Evolutionary conservation across 345 rosid species (phyloP).

Genomic region (Salix purpurea): DNA sequence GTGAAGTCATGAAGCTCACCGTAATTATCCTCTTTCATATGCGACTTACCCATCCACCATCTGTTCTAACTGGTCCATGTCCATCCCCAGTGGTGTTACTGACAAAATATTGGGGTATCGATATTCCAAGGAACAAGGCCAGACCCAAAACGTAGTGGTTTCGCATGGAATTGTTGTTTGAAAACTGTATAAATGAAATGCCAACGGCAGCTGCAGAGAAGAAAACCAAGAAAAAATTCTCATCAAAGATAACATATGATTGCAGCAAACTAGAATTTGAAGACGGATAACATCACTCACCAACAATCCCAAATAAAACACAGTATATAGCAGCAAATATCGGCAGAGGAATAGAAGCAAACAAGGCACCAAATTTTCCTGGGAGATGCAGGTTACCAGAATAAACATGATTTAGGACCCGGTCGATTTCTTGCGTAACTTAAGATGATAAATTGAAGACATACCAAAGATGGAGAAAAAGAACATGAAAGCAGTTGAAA

Average conservation of each 20-base stretch:
- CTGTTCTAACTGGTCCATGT: slow-evolving; percentile 73
- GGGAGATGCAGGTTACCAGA: slow-evolving; percentile 9
- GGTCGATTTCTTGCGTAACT: neutral
- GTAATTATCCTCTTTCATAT: neutral
- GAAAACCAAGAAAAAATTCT: neutral
- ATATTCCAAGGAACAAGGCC: slow-evolving; percentile 77
- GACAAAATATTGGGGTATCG: slow-evolving; percentile 74
- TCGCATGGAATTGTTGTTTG: slow-evolving; percentile 80
- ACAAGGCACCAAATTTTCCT: slow-evolving; percentile 97
- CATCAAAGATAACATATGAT: neutral
- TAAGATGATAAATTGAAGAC: slow-evolving; percentile 13
- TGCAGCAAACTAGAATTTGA: neutral
- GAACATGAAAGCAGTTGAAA: slow-evolving; percentile 92
- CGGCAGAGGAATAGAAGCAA: slow-evolving; percentile 93
- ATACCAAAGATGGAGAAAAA: slow-evolving; percentile 95
- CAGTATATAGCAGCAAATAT: slow-evolving; percentile 92
- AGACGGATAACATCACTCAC: slow-evolving; percentile 39
- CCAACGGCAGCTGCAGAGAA: slow-evolving; percentile 65
- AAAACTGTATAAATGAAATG: slow-evolving; percentile 79
- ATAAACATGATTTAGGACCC: neutral
- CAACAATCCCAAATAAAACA: slow-evolving; percentile 79
- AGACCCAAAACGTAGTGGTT: slow-evolving; percentile 82
- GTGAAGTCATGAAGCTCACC: neutral
- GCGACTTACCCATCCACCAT: slow-evolving; percentile 82
- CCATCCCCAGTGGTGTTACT: slow-evolving; percentile 44